A percentile compares a stretch with the other conserved stretches of the same genome.
Evolutionary conservation across 1,284 basidiomycete species (phyloP).

Genomic region (Rhodotorula sp.): DNA sequence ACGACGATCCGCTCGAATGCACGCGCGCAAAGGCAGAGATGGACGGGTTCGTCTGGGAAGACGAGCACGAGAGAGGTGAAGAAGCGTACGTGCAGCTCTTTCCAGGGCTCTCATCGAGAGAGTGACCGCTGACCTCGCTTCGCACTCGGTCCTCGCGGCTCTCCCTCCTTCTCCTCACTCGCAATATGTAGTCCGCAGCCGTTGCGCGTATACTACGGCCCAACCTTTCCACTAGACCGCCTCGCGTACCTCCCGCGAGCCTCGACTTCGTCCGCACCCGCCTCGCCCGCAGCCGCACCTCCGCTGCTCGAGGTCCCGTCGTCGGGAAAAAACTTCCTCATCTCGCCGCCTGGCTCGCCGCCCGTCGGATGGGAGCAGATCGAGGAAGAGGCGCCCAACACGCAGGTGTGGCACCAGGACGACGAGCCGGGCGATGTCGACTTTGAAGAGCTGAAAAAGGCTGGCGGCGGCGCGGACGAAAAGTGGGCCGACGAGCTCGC

Average conservation of each 20-base stretch:
- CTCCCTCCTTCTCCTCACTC: conserved; percentile 20
- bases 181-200: conserved; percentile 50
- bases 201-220: conserved; percentile 76
- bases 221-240: conserved; percentile 59
- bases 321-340: conserved; percentile 89
- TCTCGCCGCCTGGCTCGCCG: conserved; percentile 96
- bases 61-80: conserved; percentile 57
- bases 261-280: neutral
- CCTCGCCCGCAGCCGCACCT: neutral
- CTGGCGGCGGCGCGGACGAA: conserved; percentile 48
- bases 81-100: neutral
- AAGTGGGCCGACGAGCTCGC: conserved; percentile 83
- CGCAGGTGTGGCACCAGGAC: conserved; percentile 68
- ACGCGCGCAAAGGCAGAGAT: conserved; percentile 46
- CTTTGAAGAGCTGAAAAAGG: conserved; percentile 46
- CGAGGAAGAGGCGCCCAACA: conserved; percentile 87
- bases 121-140: neutral
- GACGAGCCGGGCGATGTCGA: conserved; percentile 54
- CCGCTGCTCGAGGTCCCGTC: conserved; percentile 71
- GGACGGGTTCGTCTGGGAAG: conserved; percentile 50
- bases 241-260: conserved; percentile 1
- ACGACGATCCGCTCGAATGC: conserved; percentile 56
- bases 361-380: conserved; percentile 96
- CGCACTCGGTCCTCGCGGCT: neutral
- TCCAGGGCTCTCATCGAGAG: neutral